Evolutionary conservation across 2,329 filamentous ascomycete species (phyloP), one percentile per base, ranked within the genome.

Genomic region (Aspergillus sp.): DNA sequence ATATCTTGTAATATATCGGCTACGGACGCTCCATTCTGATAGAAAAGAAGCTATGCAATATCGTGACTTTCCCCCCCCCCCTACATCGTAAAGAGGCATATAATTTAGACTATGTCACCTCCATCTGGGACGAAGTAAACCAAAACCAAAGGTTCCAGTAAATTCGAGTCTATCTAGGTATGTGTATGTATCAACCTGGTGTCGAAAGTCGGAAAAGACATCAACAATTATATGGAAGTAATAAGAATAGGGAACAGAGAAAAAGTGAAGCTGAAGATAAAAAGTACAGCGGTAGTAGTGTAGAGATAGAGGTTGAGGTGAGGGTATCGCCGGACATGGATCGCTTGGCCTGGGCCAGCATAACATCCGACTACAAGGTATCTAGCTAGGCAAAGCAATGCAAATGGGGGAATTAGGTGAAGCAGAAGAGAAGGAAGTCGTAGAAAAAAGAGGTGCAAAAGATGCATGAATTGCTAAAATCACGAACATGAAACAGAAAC

Each of bases 401-500:
- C 32, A 30, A 30, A 47, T 13, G 36, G 18, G 26, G 39, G 20
- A 57, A 59, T 45, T n/a, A 47, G 22, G 32, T 30, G 45, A 34
- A 42, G 17, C 34, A 39, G 18, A 47, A 39, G 24, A n/a, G 34
- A 38, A 41, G 32, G 34, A 20, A 44, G 24, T 34, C 17, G n/a
- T n/a, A 26, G 22, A 42, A 36, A 7, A 34, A 15, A 32, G n/a
- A 6, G 26, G 26, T 11, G 26, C 26, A 30, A 30, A 32, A 26
- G 20, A 36, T 55, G 55, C 41, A 42, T 36, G 34, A n/a, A 58
- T 48, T 48, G 48, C 48, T 55, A 56, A 47, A 43, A 47, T 30
- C 22, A 26, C 47, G 49, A 47, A 43, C 18, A 34, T 43, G 26
- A 55, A 53, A 49, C 47, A 56, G 51, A 57, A 56, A 49, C 51